These are phyloP conservation scores for Pseudogymnoascus sp. DNA, from an alignment of 2,329 filamentous ascomycete species.

Conservation along the genomic window DNA sequence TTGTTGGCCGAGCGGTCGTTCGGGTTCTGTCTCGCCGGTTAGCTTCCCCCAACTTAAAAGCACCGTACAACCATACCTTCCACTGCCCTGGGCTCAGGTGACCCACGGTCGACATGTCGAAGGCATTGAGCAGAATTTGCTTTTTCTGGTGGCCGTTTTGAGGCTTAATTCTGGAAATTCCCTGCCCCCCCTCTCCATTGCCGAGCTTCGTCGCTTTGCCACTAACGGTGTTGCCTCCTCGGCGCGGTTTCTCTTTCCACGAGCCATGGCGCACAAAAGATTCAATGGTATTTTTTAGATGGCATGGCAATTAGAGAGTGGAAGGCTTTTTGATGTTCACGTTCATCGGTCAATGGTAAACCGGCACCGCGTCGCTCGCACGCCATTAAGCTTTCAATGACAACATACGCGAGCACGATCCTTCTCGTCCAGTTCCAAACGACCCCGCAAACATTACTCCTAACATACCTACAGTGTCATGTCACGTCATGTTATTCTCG, in stretches of 20 bases:
- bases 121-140: slow-evolving; percentile 53
- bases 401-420: background rate
- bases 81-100: slow-evolving; percentile 59
- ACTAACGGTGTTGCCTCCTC: background rate
- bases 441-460: background rate
- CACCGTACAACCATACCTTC: slow-evolving; percentile 38
- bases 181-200: background rate
- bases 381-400: background rate
- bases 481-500: background rate
- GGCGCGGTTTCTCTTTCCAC: background rate
- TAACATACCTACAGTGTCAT: background rate
- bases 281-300: background rate
- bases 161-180: background rate
- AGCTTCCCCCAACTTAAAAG: background rate
- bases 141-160: slow-evolving; percentile 32
- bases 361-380: background rate
- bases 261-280: background rate
- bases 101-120: slow-evolving; percentile 57
- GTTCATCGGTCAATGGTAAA: background rate
- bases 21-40: slow-evolving; percentile 39
- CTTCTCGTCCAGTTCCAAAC: background rate
- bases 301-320: background rate
- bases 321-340: background rate
- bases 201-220: background rate
- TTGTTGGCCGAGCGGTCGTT: slow-evolving; percentile 53